A percentile compares a stretch with the other conserved stretches of the same genome.
Evolutionary conservation across 2,329 filamentous ascomycete genomes (phyloP).

Genomic region (Aspergillus sp.): DNA sequence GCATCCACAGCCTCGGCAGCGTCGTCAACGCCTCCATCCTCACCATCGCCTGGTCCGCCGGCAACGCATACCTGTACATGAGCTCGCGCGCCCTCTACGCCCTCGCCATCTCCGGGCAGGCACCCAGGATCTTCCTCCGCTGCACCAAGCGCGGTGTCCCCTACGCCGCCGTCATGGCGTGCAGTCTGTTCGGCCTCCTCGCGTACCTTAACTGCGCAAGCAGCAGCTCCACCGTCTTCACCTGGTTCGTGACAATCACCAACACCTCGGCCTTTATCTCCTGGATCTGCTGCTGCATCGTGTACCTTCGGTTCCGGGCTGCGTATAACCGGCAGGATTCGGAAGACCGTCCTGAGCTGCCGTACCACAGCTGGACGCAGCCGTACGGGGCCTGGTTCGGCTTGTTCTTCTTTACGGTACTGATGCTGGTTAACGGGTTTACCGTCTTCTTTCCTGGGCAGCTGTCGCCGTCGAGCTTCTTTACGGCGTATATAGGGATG

Average conservation of each 20-base stretch:
- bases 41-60: conserved; percentile 42
- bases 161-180: conserved; percentile 52
- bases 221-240: conserved; percentile 57
- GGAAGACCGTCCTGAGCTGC: background rate
- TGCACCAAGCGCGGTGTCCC: conserved; percentile 54
- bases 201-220: conserved; percentile 62
- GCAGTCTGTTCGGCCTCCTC: conserved; percentile 57
- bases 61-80: conserved; percentile 41
- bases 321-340: background rate
- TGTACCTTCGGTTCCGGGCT: background rate
- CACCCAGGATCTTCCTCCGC: conserved; percentile 32
- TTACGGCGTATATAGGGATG: background rate
- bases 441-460: background rate
- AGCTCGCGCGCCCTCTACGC: conserved; percentile 40
- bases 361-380: background rate
- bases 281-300: background rate
- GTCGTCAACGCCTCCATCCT: conserved; percentile 44
- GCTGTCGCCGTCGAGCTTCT: background rate
- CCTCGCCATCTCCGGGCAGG: conserved; percentile 39
- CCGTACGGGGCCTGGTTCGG: background rate
- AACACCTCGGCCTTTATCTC: background rate
- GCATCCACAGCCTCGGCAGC: conserved; percentile 41
- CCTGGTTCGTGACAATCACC: conserved; percentile 51
- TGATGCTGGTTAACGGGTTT: background rate
- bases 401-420: background rate